phyloP scores from a whole-genome alignment of 1,284 basidiomycete species.

The Fomitopsis pinicola region DNA sequence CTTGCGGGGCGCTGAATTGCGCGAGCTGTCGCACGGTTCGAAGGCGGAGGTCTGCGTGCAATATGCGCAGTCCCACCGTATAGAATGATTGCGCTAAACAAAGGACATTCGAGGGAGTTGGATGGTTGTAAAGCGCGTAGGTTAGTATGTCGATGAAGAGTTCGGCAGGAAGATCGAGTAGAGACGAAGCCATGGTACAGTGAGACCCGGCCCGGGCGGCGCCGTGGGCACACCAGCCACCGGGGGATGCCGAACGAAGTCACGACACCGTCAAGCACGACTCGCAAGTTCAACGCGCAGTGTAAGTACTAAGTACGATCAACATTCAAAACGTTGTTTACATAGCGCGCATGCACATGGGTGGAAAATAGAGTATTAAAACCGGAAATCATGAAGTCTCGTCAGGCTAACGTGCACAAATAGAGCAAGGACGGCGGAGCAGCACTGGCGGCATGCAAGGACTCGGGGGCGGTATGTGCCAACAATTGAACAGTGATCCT shows the following conservation, averaged over 20 bases:
- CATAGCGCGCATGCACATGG: too few species aligned
- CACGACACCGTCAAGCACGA: too few species aligned
- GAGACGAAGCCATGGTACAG: constrained; percentile 2
- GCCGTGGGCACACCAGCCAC: background rate
- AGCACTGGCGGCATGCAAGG: too few species aligned
- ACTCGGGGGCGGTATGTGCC: too few species aligned
- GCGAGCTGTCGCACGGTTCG: constrained; percentile 26
- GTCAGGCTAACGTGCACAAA: too few species aligned
- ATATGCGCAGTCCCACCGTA: constrained; percentile 17
- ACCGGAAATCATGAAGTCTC: too few species aligned
- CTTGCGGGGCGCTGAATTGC: constrained; percentile 20
- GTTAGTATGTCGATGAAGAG: constrained; percentile 22
- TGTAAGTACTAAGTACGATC: too few species aligned
- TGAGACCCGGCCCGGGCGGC: background rate
- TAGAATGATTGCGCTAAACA: constrained; percentile 23
- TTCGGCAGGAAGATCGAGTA: constrained; percentile 20
- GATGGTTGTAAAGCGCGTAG: constrained; percentile 19
- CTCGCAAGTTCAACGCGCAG: too few species aligned
- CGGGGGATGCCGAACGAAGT: too few species aligned
- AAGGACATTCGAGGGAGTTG: constrained; percentile 21
- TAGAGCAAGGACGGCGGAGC: too few species aligned
- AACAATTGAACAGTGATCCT: background rate
- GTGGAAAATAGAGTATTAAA: too few species aligned
- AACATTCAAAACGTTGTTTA: too few species aligned
- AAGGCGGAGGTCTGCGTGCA: constrained; percentile 32